Evolutionary conservation across 2,329 filamentous ascomycete species (phyloP).

Genomic region (Epichloe hybrida): DNA sequence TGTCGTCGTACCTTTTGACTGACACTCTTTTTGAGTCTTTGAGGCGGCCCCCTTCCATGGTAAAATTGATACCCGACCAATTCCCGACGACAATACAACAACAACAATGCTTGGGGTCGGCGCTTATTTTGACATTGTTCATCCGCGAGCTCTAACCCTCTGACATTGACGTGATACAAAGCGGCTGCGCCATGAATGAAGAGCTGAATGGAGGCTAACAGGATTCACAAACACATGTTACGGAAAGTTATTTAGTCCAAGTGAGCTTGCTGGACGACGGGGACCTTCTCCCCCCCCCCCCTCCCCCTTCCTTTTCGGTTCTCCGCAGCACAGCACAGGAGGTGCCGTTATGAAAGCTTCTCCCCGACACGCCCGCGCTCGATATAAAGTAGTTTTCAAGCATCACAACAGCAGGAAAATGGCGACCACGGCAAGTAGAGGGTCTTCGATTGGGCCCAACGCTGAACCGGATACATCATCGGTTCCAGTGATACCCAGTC

Average conservation of each 20-base stretch:
- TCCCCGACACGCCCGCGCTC: constrained; percentile 3
- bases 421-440: constrained; percentile 3
- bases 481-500: constrained; percentile 29
- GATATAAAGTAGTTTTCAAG: constrained; percentile 6
- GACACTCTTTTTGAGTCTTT: too few relatives aligned
- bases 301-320: neutral
- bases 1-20: too few relatives aligned
- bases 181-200: neutral
- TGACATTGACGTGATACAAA: constrained; percentile 1
- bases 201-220: neutral
- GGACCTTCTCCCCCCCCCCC: neutral
- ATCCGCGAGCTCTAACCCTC: neutral
- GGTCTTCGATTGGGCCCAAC: neutral
- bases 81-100: constrained; percentile 7
- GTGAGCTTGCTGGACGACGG: neutral
- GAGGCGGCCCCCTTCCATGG: neutral
- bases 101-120: constrained; percentile 5
- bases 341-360: constrained; percentile 4
- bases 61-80: constrained; percentile 10
- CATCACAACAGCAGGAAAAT: constrained; percentile 4
- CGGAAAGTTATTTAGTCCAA: constrained; percentile 1
- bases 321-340: neutral
- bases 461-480: constrained; percentile 8
- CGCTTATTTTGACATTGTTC: constrained; percentile 1
- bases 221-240: neutral